Evolutionary conservation across 164 flowering plant genomes (phyloP).

Genomic region (Nymphaea colorata): DNA sequence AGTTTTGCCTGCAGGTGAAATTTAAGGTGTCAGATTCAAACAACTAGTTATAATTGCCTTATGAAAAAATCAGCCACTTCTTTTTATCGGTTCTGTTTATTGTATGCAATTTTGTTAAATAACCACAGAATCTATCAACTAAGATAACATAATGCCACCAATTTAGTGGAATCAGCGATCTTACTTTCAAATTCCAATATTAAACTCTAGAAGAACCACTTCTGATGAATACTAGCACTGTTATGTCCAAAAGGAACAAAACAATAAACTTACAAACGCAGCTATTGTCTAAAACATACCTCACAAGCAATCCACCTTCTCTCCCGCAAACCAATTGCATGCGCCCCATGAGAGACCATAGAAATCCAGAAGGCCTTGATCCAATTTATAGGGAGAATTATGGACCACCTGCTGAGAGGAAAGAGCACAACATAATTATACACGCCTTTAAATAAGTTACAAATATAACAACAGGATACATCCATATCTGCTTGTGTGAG

Average conservation of each 20-base stretch:
- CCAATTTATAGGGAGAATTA: slow-evolving; percentile 85
- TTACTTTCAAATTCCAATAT: too few relatives aligned
- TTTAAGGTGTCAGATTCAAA: not conserved
- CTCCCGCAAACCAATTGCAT: slow-evolving; percentile 78
- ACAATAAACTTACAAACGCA: too few relatives aligned
- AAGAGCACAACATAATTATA: not conserved
- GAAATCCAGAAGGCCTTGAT: slow-evolving; percentile 70
- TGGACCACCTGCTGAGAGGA: slow-evolving; percentile 50
- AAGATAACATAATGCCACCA: too few relatives aligned
- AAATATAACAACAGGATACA: too few relatives aligned
- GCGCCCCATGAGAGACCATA: slow-evolving; percentile 53
- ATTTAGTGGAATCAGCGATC: too few relatives aligned
- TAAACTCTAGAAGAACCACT: too few relatives aligned
- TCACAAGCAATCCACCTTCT: slow-evolving; percentile 78
- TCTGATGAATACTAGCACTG: too few relatives aligned
- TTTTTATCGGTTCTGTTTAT: not conserved
- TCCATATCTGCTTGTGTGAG: too few relatives aligned
- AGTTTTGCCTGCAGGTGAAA: slow-evolving; percentile 45
- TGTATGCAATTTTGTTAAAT: too few relatives aligned
- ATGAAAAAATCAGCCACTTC: not conserved
- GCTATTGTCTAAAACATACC: slow-evolving; percentile 20
- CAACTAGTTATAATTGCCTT: not conserved
- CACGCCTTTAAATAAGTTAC: not conserved
- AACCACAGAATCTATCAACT: too few relatives aligned
- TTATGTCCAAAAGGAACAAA: too few relatives aligned